These are phyloP conservation scores for Drechslerella coelobrocha DNA, from an alignment of 2,329 filamentous ascomycete genomes.

Conservation along the genomic window DNA sequence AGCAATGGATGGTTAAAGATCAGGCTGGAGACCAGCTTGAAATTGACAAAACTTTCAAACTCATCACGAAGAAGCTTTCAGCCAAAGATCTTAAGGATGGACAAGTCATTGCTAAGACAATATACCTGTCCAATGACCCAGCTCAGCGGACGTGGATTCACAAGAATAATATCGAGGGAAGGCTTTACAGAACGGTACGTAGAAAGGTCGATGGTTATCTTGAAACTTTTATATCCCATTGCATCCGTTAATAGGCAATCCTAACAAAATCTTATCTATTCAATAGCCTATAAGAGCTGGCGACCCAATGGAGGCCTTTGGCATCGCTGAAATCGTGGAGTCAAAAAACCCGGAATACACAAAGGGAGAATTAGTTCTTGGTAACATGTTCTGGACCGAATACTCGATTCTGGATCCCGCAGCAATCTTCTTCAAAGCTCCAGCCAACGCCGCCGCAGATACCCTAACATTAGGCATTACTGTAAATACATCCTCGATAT, in stretches of 20 bases:
- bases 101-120: constrained; percentile 29
- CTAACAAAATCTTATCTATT: not conserved
- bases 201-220: not conserved
- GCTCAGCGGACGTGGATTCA: constrained; percentile 43
- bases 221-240: too few species aligned
- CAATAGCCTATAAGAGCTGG: constrained; percentile 37
- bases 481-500: constrained; percentile 1
- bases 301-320: constrained; percentile 30
- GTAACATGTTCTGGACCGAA: constrained; percentile 59
- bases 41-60: constrained; percentile 21
- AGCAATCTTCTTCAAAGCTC: constrained; percentile 33
- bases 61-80: constrained; percentile 1
- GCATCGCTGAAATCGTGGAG: constrained; percentile 29
- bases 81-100: constrained; percentile 26
- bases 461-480: constrained; percentile 32
- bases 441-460: constrained; percentile 23
- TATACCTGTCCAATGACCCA: constrained; percentile 48
- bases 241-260: too few species aligned
- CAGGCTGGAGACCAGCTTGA: constrained; percentile 18
- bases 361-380: constrained; percentile 58
- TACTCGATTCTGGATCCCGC: constrained; percentile 58
- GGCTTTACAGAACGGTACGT: constrained; percentile 24
- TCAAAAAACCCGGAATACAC: constrained; percentile 21
- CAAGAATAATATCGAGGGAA: constrained; percentile 25
- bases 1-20: constrained; percentile 48